Percentiles rank a stretch among this genome's conserved stretches.
These are phyloP conservation scores for Quercus lobata DNA, from an alignment of 331 rosid species.

Conservation along the genomic window DNA sequence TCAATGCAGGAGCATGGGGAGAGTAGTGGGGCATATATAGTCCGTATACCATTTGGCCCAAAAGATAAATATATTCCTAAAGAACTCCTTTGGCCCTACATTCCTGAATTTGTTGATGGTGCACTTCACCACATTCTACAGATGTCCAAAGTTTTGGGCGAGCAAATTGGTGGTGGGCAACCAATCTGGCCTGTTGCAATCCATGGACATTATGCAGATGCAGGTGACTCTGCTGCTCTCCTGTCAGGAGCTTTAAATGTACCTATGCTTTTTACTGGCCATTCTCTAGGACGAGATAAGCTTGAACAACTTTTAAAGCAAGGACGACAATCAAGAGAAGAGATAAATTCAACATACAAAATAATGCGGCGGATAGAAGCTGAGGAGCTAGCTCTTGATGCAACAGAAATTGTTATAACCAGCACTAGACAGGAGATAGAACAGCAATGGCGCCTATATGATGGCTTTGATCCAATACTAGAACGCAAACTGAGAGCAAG, in stretches of 20 bases:
- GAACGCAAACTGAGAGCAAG: conserved; percentile 55
- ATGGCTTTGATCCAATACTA: conserved; percentile 55
- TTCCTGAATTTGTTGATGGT: conserved; percentile 57
- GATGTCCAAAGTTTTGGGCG: conserved; percentile 53
- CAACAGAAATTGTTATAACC: conserved; percentile 52
- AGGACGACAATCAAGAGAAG: conserved; percentile 55
- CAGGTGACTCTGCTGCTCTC: conserved; percentile 62
- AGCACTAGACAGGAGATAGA: conserved; percentile 66
- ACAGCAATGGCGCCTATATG: conserved; percentile 54
- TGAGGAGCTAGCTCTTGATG: conserved; percentile 53
- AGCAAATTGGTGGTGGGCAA: conserved; percentile 48
- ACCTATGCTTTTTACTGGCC: conserved; percentile 58
- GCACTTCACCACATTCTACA: conserved; percentile 53
- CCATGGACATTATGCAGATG: conserved; percentile 66
- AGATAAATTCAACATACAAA: conserved; percentile 45
- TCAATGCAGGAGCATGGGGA: conserved; percentile 39
- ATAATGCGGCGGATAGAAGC: conserved; percentile 64
- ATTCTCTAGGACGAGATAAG: conserved; percentile 59
- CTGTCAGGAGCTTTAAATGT: conserved; percentile 55
- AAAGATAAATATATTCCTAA: conserved; percentile 44
- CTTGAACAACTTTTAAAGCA: conserved; percentile 54
- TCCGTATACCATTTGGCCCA: conserved; percentile 61
- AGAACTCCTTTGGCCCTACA: conserved; percentile 58
- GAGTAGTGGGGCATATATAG: conserved; percentile 49
- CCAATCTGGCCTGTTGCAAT: conserved; percentile 55